Conservation (phyloP, 2,329 filamentous ascomycete species). For the Aspergillus sp. region DNA sequence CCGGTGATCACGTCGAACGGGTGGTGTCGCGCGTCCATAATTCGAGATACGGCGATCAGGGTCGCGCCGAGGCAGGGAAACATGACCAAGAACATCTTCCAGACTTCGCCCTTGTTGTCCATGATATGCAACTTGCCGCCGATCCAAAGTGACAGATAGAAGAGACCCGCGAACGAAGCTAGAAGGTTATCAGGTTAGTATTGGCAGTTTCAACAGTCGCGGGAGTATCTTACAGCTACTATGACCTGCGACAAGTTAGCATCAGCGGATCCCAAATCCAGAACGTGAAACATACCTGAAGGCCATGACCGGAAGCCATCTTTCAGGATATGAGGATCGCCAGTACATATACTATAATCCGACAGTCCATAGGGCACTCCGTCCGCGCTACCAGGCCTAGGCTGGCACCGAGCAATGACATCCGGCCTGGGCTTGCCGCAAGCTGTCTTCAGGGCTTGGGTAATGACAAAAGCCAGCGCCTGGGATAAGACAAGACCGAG, state of each 20-base stretch:
- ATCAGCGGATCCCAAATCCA: background rate
- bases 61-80: constrained; percentile 55
- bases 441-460: constrained; percentile 58
- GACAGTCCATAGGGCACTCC: constrained; percentile 41
- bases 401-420: constrained; percentile 56
- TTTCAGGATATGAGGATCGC: constrained; percentile 51
- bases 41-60: constrained; percentile 57
- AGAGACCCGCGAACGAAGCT: constrained; percentile 60
- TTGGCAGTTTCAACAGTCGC: background rate
- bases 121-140: constrained; percentile 60
- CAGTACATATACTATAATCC: constrained; percentile 52
- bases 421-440: constrained; percentile 61
- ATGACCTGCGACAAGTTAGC: constrained; percentile 23
- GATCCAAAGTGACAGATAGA: constrained; percentile 60
- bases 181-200: constrained; percentile 13
- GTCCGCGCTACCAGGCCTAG: constrained; percentile 37
- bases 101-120: constrained; percentile 61
- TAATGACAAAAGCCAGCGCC: constrained; percentile 57
- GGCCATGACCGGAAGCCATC: constrained; percentile 62
- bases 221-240: constrained; percentile 20
- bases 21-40: constrained; percentile 63
- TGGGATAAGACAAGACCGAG: constrained; percentile 57
- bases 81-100: constrained; percentile 57
- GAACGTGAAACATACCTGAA: constrained; percentile 41
- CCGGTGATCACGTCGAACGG: constrained; percentile 62